Evolutionary conservation across 176 grass and related monocot species (phyloP), one percentile per base, ranked within the genome.

Genomic region (Juncus inflexus): DNA sequence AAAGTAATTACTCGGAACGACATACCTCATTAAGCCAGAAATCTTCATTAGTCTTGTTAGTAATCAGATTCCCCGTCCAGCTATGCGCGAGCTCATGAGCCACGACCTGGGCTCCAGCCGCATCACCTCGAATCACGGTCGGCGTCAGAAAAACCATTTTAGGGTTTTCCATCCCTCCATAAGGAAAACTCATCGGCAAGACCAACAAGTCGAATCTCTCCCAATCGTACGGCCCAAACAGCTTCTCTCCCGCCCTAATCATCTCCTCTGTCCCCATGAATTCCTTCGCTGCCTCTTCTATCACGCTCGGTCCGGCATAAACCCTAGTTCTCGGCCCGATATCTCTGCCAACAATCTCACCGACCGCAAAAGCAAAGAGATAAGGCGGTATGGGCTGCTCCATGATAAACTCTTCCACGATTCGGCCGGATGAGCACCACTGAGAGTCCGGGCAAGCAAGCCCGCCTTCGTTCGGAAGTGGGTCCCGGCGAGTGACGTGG

Each of bases 1-100:
- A n/a, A n/a, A n/a, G n/a, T n/a, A n/a, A n/a, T n/a, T n/a, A n/a
- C n/a, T n/a, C n/a, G n/a, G n/a, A n/a, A n/a, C n/a, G 19, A 28
- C 38, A 40, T 77, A 54, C 90, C 84, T 97, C 88, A 42, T 97
- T 97, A 10, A 97, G 85, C 92, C 92, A 97, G 77, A 91, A 97
- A 45, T 97, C 87, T 61, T 91, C 85, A 14, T 97, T 91, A 36
- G 92, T 97, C 72, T 91, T 97, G 80, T 97, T 97, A 58, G 88
- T 91, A 16, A 97, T 97, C 4, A 97, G 64, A 58, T 97, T 97
- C 16, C 88, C 88, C 0, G 88, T 97, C 87, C 92, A 97, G 56
- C 92, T 97, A 38, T 97, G 92, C 0, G 87, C 92, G 4, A 97
- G 92, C 67, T 97, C 92, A 64, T 97, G 92, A 3, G 92, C 92